Evolutionary conservation across 176 grass and related monocot genomes (phyloP).

Genomic region (Musa schizocarpa): DNA sequence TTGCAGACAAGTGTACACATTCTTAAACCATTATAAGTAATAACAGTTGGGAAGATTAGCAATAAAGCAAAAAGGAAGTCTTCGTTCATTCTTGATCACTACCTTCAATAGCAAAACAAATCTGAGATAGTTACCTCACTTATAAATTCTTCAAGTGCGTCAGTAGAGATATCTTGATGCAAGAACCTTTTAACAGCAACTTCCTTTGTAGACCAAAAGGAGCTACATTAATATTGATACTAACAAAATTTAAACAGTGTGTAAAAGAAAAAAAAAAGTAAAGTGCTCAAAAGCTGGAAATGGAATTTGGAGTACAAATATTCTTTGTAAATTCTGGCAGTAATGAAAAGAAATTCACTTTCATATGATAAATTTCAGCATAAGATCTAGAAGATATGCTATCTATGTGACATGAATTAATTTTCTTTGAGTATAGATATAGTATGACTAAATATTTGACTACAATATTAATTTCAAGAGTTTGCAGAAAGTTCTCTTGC

Average conservation of each 20-base stretch:
- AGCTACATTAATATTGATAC: slow-evolving; percentile 16
- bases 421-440: too few species aligned
- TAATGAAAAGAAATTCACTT: too few species aligned
- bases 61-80: neutral
- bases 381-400: too few species aligned
- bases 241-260: slow-evolving; percentile 1
- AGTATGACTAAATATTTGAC: too few species aligned
- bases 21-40: neutral
- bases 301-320: neutral
- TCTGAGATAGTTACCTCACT: slow-evolving; percentile 51
- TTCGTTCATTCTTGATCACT: neutral
- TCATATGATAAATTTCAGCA: too few species aligned
- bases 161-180: slow-evolving; percentile 96
- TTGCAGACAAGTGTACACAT: too few species aligned
- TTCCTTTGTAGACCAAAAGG: slow-evolving; percentile 52
- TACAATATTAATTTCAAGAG: too few species aligned
- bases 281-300: neutral
- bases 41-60: neutral
- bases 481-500: too few species aligned
- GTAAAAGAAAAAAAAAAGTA: slow-evolving; percentile 1
- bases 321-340: too few species aligned
- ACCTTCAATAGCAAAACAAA: neutral
- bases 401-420: too few species aligned
- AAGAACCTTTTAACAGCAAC: slow-evolving; percentile 99
- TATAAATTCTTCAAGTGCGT: slow-evolving; percentile 97